phyloP scores from a whole-genome alignment of 177 flowering plant species.

The Vitis hybrid region DNA sequence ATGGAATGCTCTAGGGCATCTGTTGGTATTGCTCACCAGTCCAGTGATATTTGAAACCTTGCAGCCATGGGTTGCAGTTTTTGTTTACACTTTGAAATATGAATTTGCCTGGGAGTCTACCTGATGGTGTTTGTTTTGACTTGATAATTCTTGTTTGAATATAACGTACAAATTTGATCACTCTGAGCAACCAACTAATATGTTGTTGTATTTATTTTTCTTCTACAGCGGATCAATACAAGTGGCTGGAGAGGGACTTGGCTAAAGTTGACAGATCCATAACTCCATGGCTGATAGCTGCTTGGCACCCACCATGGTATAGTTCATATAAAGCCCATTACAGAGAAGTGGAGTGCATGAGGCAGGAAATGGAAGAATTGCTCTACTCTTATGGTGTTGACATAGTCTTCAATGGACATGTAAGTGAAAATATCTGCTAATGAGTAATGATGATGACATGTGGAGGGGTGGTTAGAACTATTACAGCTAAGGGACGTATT shows the following conservation, averaged over 20 bases:
- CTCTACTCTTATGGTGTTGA: slow-evolving; percentile 77
- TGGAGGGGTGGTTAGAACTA: too few species aligned
- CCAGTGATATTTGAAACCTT: too few species aligned
- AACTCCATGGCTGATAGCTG: slow-evolving; percentile 88
- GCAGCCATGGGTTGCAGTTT: too few species aligned
- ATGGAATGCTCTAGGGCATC: too few species aligned
- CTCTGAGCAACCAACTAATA: neutral
- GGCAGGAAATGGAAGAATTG: slow-evolving; percentile 75
- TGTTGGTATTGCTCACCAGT: too few species aligned
- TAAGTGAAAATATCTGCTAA: slow-evolving; percentile 33
- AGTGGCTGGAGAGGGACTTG: slow-evolving; percentile 76
- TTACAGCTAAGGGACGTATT: too few species aligned
- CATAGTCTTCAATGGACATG: slow-evolving; percentile 87
- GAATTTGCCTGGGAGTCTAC: too few species aligned
- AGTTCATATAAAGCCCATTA: slow-evolving; percentile 74
- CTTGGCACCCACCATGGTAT: slow-evolving; percentile 97
- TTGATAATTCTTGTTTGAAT: neutral
- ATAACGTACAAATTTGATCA: neutral
- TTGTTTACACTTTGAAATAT: too few species aligned
- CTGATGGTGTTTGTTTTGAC: too few species aligned
- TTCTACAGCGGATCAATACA: slow-evolving; percentile 68
- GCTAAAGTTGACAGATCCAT: slow-evolving; percentile 65
- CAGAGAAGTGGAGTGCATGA: slow-evolving; percentile 91
- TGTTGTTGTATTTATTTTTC: neutral
- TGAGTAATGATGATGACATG: neutral